A percentile compares a stretch with the other conserved stretches of the same genome.
Evolutionary conservation across 2,329 filamentous ascomycete species (phyloP).

Genomic region (Leptographium flavum): DNA sequence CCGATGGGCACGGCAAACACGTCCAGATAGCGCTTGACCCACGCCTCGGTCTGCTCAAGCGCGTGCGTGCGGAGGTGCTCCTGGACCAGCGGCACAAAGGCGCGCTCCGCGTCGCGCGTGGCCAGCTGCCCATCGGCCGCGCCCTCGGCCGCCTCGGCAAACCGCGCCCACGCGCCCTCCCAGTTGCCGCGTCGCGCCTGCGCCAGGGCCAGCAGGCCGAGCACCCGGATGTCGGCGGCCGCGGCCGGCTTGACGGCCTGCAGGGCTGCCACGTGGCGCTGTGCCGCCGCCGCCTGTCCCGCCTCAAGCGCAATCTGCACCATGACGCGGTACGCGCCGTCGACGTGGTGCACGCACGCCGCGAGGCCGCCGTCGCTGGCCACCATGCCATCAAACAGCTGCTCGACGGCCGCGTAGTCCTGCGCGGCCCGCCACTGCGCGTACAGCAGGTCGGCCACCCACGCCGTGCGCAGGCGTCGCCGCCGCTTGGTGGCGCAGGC

Average conservation of each 20-base stretch:
- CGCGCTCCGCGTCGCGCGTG: slow-evolving; percentile 15
- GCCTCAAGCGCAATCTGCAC: slow-evolving; percentile 25
- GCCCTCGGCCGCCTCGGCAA: slow-evolving; percentile 14
- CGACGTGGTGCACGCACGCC: slow-evolving; percentile 14
- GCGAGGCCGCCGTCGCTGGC: not conserved
- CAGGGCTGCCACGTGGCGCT: slow-evolving; percentile 16
- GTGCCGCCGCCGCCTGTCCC: slow-evolving; percentile 17
- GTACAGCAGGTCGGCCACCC: slow-evolving; percentile 23
- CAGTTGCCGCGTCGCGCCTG: slow-evolving; percentile 26
- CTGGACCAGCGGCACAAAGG: slow-evolving; percentile 25
- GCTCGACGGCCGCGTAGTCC: slow-evolving; percentile 14
- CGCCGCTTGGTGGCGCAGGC: slow-evolving; percentile 11
- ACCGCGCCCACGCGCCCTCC: slow-evolving; percentile 21
- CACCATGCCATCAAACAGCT: slow-evolving; percentile 13
- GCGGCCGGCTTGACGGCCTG: slow-evolving; percentile 14
- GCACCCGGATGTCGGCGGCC: slow-evolving; percentile 19
- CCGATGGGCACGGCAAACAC: slow-evolving; percentile 22
- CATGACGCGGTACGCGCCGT: slow-evolving; percentile 24
- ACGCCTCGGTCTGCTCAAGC: slow-evolving; percentile 24
- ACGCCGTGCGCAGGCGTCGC: slow-evolving; percentile 17
- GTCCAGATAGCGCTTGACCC: slow-evolving; percentile 30
- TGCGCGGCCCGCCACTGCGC: slow-evolving; percentile 19
- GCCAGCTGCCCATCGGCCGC: not conserved
- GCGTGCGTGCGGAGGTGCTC: slow-evolving; percentile 24
- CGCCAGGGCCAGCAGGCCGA: slow-evolving; percentile 21